phyloP scores from a whole-genome alignment of 1,139 yeast species.

The Diutina scorzettiae region DNA sequence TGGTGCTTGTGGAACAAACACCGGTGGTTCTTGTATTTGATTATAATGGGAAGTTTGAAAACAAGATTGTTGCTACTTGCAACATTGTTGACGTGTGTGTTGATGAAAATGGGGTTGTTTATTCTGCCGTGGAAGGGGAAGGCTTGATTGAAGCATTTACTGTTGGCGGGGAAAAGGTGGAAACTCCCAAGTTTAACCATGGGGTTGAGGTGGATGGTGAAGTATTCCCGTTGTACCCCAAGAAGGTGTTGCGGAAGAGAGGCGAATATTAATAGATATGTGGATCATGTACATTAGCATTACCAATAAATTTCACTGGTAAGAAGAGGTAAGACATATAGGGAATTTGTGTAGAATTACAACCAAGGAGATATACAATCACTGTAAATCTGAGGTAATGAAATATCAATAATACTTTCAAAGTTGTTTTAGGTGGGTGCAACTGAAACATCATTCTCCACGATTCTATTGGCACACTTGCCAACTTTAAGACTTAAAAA shows the following conservation, averaged over 20 bases:
- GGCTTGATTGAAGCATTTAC: constrained; percentile 11
- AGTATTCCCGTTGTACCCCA: constrained; percentile 52
- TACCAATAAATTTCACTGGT: no score
- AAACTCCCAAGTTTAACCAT: constrained; percentile 15
- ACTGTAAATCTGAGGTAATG: no score
- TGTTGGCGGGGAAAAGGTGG: constrained; percentile 8
- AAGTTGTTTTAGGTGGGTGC: no score
- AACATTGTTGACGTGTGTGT: constrained; percentile 11
- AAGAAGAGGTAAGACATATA: no score
- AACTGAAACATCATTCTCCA: no score
- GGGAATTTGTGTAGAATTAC: no score
- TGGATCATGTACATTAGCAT: no score
- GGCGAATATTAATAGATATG: constrained; percentile 63
- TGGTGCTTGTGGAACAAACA: constrained; percentile 47
- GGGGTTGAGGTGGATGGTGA: constrained; percentile 28
- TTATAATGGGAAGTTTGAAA: constrained; percentile 14
- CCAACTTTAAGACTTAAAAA: no score
- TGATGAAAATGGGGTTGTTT: constrained; percentile 13
- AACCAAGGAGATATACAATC: no score
- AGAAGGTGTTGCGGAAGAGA: constrained; percentile 63
- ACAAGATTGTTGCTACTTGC: constrained; percentile 15
- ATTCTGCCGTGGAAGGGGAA: constrained; percentile 14
- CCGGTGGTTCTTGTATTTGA: constrained; percentile 35
- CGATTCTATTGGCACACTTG: no score
- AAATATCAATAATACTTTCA: no score